Evolutionary conservation across 129 eudicot species (phyloP).

Genomic region (Deinandra increscens): DNA sequence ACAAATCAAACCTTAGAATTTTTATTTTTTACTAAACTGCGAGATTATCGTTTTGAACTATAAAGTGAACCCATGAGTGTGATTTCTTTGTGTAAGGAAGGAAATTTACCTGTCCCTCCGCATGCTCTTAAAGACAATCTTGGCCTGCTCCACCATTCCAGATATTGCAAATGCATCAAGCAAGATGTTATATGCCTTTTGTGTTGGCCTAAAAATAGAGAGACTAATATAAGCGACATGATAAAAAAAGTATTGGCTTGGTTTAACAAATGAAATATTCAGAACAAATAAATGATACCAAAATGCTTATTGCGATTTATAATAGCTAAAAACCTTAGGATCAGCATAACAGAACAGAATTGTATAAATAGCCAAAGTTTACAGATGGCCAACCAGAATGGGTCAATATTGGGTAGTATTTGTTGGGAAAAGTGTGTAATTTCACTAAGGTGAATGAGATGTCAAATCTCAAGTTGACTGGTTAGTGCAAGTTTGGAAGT

Average conservation of each 20-base stretch:
- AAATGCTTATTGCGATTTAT: neutral
- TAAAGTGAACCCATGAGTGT: neutral
- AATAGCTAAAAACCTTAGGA: conserved; percentile 7
- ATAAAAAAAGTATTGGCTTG: neutral
- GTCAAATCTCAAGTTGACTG: too few relatives aligned
- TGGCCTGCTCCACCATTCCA: conserved; percentile 95
- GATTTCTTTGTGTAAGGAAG: too few relatives aligned
- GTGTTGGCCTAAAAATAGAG: conserved; percentile 72
- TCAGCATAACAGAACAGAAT: neutral
- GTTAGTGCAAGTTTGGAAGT: too few relatives aligned
- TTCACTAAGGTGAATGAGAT: too few relatives aligned
- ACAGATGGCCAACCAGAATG: neutral
- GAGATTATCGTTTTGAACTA: neutral
- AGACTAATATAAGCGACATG: neutral
- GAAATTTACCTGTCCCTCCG: conserved; percentile 77
- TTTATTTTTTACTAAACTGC: neutral
- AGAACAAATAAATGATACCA: neutral
- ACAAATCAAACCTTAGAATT: neutral
- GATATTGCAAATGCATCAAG: conserved; percentile 99
- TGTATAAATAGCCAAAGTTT: neutral
- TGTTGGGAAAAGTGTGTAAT: too few relatives aligned
- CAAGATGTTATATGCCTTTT: conserved; percentile 83
- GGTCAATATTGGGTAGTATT: neutral
- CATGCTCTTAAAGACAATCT: conserved; percentile 87
- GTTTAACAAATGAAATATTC: neutral